Evolutionary conservation across 176 grass and related monocot species (phyloP).

Genomic region (Avena atlantica): DNA sequence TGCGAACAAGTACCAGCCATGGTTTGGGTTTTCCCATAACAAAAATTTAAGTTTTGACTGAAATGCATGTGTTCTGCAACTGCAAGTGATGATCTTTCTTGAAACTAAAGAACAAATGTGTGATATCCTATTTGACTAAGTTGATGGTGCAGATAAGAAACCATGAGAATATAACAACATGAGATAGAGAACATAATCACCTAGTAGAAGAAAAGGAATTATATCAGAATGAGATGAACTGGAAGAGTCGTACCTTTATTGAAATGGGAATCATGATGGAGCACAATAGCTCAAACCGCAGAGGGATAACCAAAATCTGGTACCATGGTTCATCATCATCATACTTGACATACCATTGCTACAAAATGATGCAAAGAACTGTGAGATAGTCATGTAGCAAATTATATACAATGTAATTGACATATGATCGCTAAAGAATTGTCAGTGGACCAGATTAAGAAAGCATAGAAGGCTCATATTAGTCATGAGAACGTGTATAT

Average conservation of each 20-base stretch:
- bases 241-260: constrained; percentile 74
- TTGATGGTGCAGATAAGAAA: constrained; percentile 35
- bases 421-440: neutral
- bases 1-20: neutral
- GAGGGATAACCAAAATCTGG: constrained; percentile 87
- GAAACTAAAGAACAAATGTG: neutral
- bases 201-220: constrained; percentile 31
- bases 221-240: constrained; percentile 38
- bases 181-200: constrained; percentile 3
- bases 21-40: neutral
- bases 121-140: constrained; percentile 24
- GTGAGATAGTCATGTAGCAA: constrained; percentile 1
- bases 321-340: constrained; percentile 90
- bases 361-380: constrained; percentile 33
- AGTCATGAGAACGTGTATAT: constrained; percentile 25
- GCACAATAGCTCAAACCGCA: constrained; percentile 91
- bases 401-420: neutral
- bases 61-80: constrained; percentile 1
- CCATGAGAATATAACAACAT: constrained; percentile 25
- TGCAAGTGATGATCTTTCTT: neutral
- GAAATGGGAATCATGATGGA: constrained; percentile 99
- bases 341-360: constrained; percentile 98
- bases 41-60: neutral
- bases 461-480: constrained; percentile 26
- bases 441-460: neutral